Base-by-base conservation (phyloP, 169 alveolate species). In the Cyclospora cayetanensis region DNA sequence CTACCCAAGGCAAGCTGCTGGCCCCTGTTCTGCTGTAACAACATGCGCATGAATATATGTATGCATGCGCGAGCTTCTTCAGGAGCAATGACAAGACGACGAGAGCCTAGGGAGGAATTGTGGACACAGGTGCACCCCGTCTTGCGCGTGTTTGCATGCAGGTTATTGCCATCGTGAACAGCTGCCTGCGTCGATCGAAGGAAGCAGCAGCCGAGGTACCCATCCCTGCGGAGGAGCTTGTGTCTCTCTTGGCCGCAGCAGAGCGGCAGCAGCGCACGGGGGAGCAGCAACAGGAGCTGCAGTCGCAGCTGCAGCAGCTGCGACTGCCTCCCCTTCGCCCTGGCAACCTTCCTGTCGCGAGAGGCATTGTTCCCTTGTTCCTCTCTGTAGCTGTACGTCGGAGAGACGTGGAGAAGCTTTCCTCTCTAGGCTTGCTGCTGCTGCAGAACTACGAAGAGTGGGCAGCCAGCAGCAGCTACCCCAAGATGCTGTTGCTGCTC, bases 181-280 rank as follows among this genome's bases (percentile, higher is more conserved):
- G 85, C 60, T 72, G 90, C 27, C 93, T 89, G 79, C 93, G 85
- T 31, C 89, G 93, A 9, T 65, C 76, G 27, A 80, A 80, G 20
- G 89, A 80, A 65, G 72, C 89, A 25, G 66, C 72, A 53, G n/a
- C n/a, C n/a, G 76, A 46, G 76, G 74, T 80, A 1, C 89, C 70
- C 12, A 53, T 80, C 22, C 89, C 89, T 50, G 89, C 74, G 12
- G 89, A 52, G 52, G 89, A 80, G 41, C 76, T 80, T 18, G 66
- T 80, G 89, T 1, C 12, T 35, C 50, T 80, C 29, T 42, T 80
- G 31, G 74, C 89, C 29, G 89, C 89, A 52, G 89, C 89, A 80
- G 89, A 80, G 52, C 53, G 35, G 18, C 89, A 80, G 41, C 89
- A 50, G 53, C 89, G 70, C 18, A 80, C 89, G 35, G 89, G 89